Evolutionary conservation across 2,329 filamentous ascomycete genomes (phyloP).

Genomic region (Penicillium expansum): DNA sequence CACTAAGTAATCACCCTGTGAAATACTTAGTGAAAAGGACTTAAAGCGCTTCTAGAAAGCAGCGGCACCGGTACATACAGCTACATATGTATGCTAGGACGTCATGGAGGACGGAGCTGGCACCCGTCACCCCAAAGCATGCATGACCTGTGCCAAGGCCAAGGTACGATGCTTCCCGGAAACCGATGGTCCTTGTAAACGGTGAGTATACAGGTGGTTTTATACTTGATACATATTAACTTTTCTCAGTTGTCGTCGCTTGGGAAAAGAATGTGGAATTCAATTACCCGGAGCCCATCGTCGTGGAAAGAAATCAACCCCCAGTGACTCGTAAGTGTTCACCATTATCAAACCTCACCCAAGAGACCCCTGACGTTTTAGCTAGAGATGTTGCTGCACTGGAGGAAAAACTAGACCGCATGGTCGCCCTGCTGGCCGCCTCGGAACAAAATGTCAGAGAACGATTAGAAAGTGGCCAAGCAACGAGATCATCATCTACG

Average conservation of each 20-base stretch:
- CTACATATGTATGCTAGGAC: too few relatives aligned
- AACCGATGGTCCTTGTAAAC: constrained; percentile 14
- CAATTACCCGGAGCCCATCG: constrained; percentile 29
- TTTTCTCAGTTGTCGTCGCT: constrained; percentile 29
- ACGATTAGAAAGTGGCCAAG: neutral
- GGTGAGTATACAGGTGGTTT: constrained; percentile 7
- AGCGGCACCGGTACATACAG: too few relatives aligned
- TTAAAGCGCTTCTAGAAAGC: too few relatives aligned
- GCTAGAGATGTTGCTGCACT: constrained; percentile 25
- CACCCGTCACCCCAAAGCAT: constrained; percentile 19
- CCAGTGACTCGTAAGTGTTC: constrained; percentile 10
- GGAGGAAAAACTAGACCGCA: constrained; percentile 29
- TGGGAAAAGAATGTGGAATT: constrained; percentile 26
- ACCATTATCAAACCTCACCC: neutral
- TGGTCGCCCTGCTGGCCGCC: constrained; percentile 24
- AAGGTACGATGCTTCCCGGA: constrained; percentile 22
- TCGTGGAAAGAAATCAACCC: constrained; percentile 4
- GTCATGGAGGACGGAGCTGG: constrained; percentile 11
- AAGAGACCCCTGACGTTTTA: neutral
- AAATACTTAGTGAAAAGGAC: too few relatives aligned
- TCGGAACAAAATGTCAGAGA: constrained; percentile 12
- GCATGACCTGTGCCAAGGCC: constrained; percentile 22
- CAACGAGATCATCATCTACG: constrained; percentile 4
- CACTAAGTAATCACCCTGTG: too few relatives aligned
- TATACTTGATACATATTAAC: neutral